phyloP scores from a whole-genome alignment of 352 stramenopile genomes.

The Saprolegnia parasitica region DNA sequence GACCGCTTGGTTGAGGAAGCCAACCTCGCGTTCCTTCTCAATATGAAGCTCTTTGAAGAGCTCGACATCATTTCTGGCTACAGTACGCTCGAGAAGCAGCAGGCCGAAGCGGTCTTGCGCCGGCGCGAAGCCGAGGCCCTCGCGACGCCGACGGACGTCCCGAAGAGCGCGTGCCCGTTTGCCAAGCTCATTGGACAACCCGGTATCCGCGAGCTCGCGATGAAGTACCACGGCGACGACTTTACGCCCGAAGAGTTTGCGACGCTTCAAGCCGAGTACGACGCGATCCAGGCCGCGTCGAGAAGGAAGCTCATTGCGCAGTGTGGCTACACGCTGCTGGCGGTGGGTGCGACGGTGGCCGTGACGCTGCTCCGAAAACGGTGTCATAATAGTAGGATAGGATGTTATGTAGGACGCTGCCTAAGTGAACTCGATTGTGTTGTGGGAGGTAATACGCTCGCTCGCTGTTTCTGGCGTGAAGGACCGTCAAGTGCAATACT shows the following conservation, averaged over 20 bases:
- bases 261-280: neutral
- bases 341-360: neutral
- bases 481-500: too few relatives aligned
- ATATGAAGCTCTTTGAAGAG: conserved; percentile 75
- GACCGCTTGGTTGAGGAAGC: conserved; percentile 47
- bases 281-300: neutral
- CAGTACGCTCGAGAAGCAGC: neutral
- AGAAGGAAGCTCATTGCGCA: neutral
- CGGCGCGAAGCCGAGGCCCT: neutral
- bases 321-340: neutral
- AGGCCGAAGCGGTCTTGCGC: neutral
- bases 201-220: neutral
- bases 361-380: neutral
- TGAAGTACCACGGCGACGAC: conserved; percentile 15
- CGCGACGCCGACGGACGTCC: neutral
- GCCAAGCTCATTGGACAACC: conserved; percentile 7
- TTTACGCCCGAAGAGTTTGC: neutral
- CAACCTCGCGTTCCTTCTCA: conserved; percentile 67
- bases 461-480: too few relatives aligned
- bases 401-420: too few relatives aligned
- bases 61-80: conserved; percentile 41
- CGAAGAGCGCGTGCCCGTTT: conserved; percentile 3
- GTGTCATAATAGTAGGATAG: neutral
- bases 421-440: too few relatives aligned
- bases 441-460: too few relatives aligned